Evolutionary conservation across 2,329 filamentous ascomycete genomes (phyloP).

Genomic region (Trichoderma arundinaceum): DNA sequence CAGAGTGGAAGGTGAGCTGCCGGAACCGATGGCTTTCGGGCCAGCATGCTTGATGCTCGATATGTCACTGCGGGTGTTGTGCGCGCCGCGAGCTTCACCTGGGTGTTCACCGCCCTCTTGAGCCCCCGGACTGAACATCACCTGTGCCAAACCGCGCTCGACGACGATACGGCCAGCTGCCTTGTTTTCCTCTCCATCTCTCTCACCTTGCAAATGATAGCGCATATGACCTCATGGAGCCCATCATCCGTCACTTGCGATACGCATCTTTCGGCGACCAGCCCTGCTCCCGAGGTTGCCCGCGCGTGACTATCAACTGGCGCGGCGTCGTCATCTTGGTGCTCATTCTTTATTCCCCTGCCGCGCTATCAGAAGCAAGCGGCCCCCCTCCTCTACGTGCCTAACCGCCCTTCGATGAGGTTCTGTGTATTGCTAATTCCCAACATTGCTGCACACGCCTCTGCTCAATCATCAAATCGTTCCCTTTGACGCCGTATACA

Average conservation of each 20-base stretch:
- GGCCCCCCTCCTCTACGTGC: background rate
- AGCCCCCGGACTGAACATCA: constrained; percentile 2
- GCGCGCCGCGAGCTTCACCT: constrained; percentile 9
- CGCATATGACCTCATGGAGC: constrained; percentile 22
- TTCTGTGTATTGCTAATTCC: constrained; percentile 8
- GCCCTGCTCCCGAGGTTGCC: constrained; percentile 9
- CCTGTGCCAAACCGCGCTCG: background rate
- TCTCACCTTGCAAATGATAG: background rate
- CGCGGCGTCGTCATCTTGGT: constrained; percentile 21
- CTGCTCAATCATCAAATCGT: background rate
- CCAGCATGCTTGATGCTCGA: background rate
- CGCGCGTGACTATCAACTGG: constrained; percentile 26
- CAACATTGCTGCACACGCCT: constrained; percentile 22
- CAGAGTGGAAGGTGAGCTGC: constrained; percentile 7
- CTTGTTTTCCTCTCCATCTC: background rate
- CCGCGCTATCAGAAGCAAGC: constrained; percentile 10
- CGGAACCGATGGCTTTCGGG: background rate
- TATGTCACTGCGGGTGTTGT: background rate
- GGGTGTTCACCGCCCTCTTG: background rate
- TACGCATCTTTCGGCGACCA: constrained; percentile 8
- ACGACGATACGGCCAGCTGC: constrained; percentile 4
- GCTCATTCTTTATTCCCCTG: constrained; percentile 4
- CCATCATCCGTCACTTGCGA: constrained; percentile 2
- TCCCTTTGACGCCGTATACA: constrained; percentile 1
- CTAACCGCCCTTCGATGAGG: background rate